phyloP scores from a whole-genome alignment of 768 basidiomycete genomes.

The Pisolithus sp. region DNA sequence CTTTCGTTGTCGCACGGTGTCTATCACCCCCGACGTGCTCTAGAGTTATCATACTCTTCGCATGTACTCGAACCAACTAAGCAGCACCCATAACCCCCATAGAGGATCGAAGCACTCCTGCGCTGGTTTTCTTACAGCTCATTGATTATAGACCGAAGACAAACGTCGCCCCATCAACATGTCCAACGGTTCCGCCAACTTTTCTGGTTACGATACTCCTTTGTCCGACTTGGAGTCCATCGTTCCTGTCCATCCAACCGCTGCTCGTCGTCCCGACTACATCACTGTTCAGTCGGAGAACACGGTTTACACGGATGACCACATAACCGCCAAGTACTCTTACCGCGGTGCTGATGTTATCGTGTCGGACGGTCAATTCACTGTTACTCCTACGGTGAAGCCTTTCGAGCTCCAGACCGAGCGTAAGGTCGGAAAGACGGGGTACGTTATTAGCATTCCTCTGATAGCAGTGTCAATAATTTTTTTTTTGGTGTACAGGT shows the following conservation, averaged over 20 bases:
- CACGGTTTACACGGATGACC: constrained; percentile 73
- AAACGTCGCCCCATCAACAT: constrained; percentile 32
- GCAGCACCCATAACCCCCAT: constrained; percentile 82
- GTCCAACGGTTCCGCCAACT: constrained; percentile 41
- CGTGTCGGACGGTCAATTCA: constrained; percentile 67
- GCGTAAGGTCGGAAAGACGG: constrained; percentile 82
- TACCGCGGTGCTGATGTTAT: constrained; percentile 74
- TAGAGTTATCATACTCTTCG: constrained; percentile 42
- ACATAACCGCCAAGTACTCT: constrained; percentile 75
- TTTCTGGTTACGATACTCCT: constrained; percentile 70
- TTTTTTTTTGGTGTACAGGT: constrained; percentile 39
- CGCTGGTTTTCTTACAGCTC: constrained; percentile 56
- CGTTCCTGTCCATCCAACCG: constrained; percentile 77
- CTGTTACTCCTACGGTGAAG: constrained; percentile 72
- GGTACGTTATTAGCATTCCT: constrained; percentile 46
- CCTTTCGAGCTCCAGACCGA: constrained; percentile 89
- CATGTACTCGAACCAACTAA: constrained; percentile 96
- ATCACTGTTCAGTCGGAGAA: constrained; percentile 80
- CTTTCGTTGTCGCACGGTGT: constrained; percentile 5
- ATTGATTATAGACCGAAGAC: constrained; percentile 19
- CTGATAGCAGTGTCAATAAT: neutral
- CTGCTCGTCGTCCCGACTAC: constrained; percentile 67
- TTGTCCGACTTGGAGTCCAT: constrained; percentile 64
- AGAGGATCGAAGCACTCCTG: constrained; percentile 82
- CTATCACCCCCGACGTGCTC: constrained; percentile 8